Percentiles rank a stretch among this genome's conserved stretches.
Evolutionary conservation across 139 green algal species (phyloP).

Genomic region (Ettlia oleoabundans): DNA sequence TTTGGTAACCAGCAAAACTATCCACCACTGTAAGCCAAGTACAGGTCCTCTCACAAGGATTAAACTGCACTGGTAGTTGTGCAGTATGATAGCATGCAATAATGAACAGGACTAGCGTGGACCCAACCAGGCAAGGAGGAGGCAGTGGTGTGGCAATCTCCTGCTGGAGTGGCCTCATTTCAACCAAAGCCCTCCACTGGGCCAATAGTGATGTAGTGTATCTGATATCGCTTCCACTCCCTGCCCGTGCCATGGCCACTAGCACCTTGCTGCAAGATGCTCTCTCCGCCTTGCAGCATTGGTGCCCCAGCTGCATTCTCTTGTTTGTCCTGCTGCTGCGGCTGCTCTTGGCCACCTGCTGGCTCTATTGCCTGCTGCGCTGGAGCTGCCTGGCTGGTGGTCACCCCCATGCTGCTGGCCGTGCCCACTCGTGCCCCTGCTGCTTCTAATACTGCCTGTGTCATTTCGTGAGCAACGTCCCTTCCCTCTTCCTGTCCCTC

Average conservation of each 20-base stretch:
- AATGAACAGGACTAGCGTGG: too few relatives aligned
- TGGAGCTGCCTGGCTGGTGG: too few relatives aligned
- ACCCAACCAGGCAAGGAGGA: too few relatives aligned
- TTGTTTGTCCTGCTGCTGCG: background rate
- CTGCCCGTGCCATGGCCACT: background rate
- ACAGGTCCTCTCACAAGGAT: too few relatives aligned
- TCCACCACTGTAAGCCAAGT: too few relatives aligned
- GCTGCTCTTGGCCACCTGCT: background rate
- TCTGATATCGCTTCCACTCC: slow-evolving; percentile 10
- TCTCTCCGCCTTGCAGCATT: background rate
- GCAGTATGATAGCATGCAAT: too few relatives aligned
- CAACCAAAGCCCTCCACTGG: slow-evolving; percentile 49
- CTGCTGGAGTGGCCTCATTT: background rate
- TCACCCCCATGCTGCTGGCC: too few relatives aligned
- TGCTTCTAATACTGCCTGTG: background rate
- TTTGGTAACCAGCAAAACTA: too few relatives aligned
- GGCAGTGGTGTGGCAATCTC: background rate
- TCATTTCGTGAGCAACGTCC: too few relatives aligned
- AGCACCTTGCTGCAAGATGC: slow-evolving; percentile 4
- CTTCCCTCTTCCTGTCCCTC: background rate
- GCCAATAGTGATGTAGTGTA: slow-evolving; percentile 38
- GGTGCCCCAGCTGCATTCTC: background rate
- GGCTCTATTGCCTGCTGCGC: background rate
- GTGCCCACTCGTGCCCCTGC: background rate
- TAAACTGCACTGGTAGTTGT: too few relatives aligned